Evolutionary conservation across 805 yeast species (phyloP).

Genomic region (Ogataea ganodermae): DNA sequence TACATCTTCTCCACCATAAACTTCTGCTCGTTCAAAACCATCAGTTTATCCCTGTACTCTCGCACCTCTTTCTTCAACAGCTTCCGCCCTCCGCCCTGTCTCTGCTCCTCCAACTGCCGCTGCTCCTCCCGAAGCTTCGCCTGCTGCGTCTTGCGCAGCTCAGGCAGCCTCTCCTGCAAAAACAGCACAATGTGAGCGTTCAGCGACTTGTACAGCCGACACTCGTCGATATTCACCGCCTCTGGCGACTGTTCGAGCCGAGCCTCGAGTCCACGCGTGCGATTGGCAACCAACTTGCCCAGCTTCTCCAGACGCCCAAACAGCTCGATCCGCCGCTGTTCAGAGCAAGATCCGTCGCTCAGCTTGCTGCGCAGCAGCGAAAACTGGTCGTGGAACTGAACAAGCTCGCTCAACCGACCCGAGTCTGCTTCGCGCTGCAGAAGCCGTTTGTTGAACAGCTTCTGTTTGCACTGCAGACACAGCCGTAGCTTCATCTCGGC

Average conservation of each 20-base stretch:
- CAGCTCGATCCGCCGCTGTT: conserved; percentile 49
- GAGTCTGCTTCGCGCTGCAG: conserved; percentile 43
- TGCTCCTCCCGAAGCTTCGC: conserved; percentile 20
- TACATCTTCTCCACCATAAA: conserved; percentile 70
- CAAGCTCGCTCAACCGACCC: conserved; percentile 34
- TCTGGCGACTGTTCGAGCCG: conserved; percentile 7
- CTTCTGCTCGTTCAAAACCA: conserved; percentile 85
- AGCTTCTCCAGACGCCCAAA: conserved; percentile 53
- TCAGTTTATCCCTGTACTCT: conserved; percentile 65
- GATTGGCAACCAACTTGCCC: conserved; percentile 43
- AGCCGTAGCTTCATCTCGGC: conserved; percentile 47
- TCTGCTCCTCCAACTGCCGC: conserved; percentile 9
- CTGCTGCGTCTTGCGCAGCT: conserved; percentile 60
- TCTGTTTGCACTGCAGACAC: conserved; percentile 69
- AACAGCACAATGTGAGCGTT: conserved; percentile 57
- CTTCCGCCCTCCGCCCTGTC: conserved; percentile 23
- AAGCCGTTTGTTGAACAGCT: conserved; percentile 57
- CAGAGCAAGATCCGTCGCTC: conserved; percentile 30
- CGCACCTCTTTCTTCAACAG: conserved; percentile 57
- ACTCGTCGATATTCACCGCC: conserved; percentile 39
- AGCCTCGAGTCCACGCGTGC: conserved; percentile 27
- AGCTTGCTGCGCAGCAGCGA: conserved; percentile 26
- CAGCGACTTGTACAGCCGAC: conserved; percentile 52
- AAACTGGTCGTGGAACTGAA: conserved; percentile 39
- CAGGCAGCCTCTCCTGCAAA: conserved; percentile 66